A percentile compares a stretch with the other conserved stretches of the same genome.
These are phyloP conservation scores for Hibiscus syriacus DNA, from an alignment of 345 rosid species.

Conservation along the genomic window DNA sequence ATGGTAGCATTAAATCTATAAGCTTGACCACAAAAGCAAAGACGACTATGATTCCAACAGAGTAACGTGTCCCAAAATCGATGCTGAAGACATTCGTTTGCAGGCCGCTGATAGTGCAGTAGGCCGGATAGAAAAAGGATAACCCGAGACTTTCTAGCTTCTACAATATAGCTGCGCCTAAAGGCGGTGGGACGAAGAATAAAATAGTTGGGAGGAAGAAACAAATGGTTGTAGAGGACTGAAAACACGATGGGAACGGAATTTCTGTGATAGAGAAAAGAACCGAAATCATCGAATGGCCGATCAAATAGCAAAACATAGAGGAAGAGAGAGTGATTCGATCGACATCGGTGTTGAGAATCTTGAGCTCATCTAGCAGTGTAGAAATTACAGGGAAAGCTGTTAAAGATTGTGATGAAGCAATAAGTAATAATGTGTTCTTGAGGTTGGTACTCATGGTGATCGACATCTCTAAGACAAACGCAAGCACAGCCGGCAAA, in stretches of 20 bases:
- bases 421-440: not conserved
- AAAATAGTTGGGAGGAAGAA: not conserved
- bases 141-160: conserved; percentile 20
- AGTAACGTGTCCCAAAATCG: not conserved
- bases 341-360: conserved; percentile 36
- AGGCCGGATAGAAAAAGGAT: conserved; percentile 25
- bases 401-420: not conserved
- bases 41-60: not conserved
- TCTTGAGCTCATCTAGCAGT: conserved; percentile 29
- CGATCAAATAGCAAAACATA: conserved; percentile 20
- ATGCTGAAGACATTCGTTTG: conserved; percentile 10
- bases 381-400: conserved; percentile 27
- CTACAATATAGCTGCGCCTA: conserved; percentile 29
- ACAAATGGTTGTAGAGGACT: not conserved
- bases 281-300: not conserved
- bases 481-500: not conserved
- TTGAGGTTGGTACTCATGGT: not conserved
- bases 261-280: not conserved
- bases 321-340: conserved; percentile 29
- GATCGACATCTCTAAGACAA: not conserved
- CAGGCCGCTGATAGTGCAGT: conserved; percentile 20
- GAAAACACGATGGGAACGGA: not conserved
- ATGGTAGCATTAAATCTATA: conserved; percentile 15
- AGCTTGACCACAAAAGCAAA: conserved; percentile 16
- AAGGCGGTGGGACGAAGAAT: conserved; percentile 33